Evolutionary conservation across 2,329 filamentous ascomycete genomes (phyloP).

Genomic region (Chaetothyriales sp.): DNA sequence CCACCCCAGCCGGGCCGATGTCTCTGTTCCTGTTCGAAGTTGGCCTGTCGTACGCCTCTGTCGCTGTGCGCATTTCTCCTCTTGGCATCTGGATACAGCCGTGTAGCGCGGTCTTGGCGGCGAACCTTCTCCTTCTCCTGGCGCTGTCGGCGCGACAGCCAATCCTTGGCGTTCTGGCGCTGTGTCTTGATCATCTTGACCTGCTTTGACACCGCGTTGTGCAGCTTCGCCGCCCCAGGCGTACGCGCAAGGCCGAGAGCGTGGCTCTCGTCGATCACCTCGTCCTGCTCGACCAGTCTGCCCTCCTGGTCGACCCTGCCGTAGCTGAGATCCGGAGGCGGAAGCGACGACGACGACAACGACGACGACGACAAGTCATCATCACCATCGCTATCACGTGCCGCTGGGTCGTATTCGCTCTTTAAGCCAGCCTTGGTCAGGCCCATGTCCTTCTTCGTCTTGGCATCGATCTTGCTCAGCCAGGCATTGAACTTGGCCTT

Average conservation of each 20-base stretch:
- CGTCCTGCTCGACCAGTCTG: background rate
- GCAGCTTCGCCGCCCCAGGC: background rate
- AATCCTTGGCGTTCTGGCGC: background rate
- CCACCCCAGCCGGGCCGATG: background rate
- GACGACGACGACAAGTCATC: background rate
- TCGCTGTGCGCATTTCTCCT: background rate
- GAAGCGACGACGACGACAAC: background rate
- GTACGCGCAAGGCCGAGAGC: background rate
- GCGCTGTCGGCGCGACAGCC: background rate
- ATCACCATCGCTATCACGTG: background rate
- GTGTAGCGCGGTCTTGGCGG: background rate
- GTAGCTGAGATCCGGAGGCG: background rate
- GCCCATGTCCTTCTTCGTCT: background rate
- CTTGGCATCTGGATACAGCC: background rate
- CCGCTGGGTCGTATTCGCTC: background rate
- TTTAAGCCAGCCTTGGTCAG: background rate
- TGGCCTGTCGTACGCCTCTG: background rate
- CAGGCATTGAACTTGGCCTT: conserved; percentile 1
- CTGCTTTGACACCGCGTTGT: background rate
- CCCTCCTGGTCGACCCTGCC: background rate
- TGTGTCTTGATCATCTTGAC: background rate
- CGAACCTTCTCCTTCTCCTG: background rate
- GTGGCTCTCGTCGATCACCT: background rate
- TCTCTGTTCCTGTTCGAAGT: background rate
- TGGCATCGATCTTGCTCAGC: background rate